Conservation (phyloP, 1,139 yeast species). For the Geotrichum australiense region DNA sequence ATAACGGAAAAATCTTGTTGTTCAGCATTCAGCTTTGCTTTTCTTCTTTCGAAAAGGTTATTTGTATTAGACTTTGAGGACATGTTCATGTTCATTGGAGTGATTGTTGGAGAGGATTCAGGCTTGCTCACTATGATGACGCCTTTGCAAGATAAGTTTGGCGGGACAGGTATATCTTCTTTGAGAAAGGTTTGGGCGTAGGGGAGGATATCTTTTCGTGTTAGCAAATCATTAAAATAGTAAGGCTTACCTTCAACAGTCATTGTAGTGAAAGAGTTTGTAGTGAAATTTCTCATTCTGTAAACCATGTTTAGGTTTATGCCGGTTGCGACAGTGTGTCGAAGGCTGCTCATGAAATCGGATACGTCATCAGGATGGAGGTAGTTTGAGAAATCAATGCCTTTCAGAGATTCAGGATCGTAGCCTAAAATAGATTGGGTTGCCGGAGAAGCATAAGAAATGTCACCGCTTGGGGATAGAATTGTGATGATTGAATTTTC, state of each 20-base stretch:
- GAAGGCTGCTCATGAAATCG: conserved; percentile 9
- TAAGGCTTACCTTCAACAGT: conserved; percentile 11
- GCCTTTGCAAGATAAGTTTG: conserved; percentile 8
- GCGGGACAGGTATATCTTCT: not conserved
- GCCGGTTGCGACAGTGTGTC: conserved; percentile 10
- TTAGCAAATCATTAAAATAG: conserved; percentile 6
- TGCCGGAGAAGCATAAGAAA: conserved; percentile 10
- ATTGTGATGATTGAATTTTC: conserved; percentile 1
- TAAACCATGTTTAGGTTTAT: conserved; percentile 1
- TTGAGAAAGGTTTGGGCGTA: conserved; percentile 4
- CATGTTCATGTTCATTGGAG: conserved; percentile 10
- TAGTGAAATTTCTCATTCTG: not conserved
- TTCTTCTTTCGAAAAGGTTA: conserved; percentile 15
- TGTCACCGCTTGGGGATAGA: conserved; percentile 9
- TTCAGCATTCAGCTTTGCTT: conserved; percentile 14
- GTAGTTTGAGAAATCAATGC: conserved; percentile 5
- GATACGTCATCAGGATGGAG: conserved; percentile 11
- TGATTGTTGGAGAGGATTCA: conserved; percentile 13
- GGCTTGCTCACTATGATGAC: conserved; percentile 6
- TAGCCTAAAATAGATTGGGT: conserved; percentile 6
- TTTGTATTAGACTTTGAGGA: not conserved
- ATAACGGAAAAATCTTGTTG: not conserved
- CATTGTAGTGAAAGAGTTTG: conserved; percentile 1
- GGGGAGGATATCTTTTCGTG: conserved; percentile 2
- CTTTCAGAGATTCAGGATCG: not conserved